Evolutionary conservation across 2,329 filamentous ascomycete genomes (phyloP).

Genomic region (Calonectria fujianensis): DNA sequence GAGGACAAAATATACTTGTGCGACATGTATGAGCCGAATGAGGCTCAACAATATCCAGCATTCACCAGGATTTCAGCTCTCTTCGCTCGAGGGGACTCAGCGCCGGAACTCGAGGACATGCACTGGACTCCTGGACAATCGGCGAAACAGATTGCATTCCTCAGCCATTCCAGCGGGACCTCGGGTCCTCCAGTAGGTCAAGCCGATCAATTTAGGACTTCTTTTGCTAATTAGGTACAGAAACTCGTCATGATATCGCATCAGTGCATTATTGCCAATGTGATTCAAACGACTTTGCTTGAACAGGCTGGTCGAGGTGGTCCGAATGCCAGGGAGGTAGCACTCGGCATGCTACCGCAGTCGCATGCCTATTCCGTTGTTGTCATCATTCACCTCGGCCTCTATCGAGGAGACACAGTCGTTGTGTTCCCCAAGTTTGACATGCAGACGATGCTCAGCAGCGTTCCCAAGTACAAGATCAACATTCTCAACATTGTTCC

Average conservation of each 20-base stretch:
- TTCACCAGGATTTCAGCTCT: slow-evolving; percentile 4
- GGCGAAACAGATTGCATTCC: neutral
- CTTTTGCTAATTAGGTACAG: neutral
- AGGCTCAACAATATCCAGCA: neutral
- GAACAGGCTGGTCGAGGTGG: neutral
- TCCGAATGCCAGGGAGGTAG: neutral
- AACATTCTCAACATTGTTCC: slow-evolving; percentile 12
- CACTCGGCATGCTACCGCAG: slow-evolving; percentile 4
- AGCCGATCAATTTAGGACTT: no score
- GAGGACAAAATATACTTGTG: neutral
- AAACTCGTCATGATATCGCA: slow-evolving; percentile 8
- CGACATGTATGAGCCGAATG: neutral
- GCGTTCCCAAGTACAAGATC: neutral
- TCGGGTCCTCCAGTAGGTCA: slow-evolving; percentile 1
- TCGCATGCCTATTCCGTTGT: slow-evolving; percentile 2
- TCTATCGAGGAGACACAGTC: neutral
- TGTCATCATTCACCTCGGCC: neutral
- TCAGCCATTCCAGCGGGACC: slow-evolving; percentile 4
- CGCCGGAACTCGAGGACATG: neutral
- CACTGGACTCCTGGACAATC: neutral
- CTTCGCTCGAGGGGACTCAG: neutral
- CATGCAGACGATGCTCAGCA: neutral
- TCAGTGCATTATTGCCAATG: neutral
- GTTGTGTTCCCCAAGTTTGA: slow-evolving; percentile 12
- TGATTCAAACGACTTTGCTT: neutral